A percentile compares a stretch with the other conserved stretches of the same genome.
Evolutionary conservation across 2,329 filamentous ascomycete species (phyloP).

Genomic region (Neopestalotiopsis rosae): DNA sequence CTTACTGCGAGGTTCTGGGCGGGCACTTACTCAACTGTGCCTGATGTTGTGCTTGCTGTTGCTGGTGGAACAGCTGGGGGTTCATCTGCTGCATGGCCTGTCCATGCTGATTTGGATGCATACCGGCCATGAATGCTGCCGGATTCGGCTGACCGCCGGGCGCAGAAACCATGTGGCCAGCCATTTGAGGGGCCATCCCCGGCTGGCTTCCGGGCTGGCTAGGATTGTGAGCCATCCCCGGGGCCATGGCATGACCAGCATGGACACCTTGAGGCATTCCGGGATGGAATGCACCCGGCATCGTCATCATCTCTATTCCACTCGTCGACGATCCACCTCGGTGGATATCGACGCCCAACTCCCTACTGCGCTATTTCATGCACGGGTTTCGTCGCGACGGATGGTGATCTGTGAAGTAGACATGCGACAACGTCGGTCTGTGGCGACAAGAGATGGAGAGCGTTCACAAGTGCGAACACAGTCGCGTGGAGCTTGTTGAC

Average conservation of each 20-base stretch:
- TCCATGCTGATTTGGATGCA: constrained; percentile 69
- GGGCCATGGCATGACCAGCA: constrained; percentile 67
- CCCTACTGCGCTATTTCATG: constrained; percentile 51
- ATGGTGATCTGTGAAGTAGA: not conserved
- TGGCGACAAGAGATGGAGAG: constrained; percentile 8
- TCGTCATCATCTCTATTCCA: constrained; percentile 69
- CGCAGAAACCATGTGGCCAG: constrained; percentile 73
- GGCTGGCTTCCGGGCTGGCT: constrained; percentile 73
- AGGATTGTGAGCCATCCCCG: constrained; percentile 69
- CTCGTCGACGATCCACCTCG: constrained; percentile 58
- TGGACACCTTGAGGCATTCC: constrained; percentile 73
- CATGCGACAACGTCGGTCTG: constrained; percentile 13
- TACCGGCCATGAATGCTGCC: constrained; percentile 75
- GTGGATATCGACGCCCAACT: constrained; percentile 62
- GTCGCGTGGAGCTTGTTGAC: not conserved
- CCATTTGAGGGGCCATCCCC: constrained; percentile 70
- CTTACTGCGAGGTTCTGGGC: not conserved
- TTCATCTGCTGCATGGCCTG: constrained; percentile 77
- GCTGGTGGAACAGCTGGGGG: constrained; percentile 54
- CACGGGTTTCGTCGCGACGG: constrained; percentile 34
- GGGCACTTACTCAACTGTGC: constrained; percentile 6
- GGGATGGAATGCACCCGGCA: constrained; percentile 72
- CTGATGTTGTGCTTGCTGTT: constrained; percentile 22
- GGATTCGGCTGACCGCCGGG: constrained; percentile 76
- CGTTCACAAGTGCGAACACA: not conserved